Conservation (phyloP, 2,329 filamentous ascomycete genomes). For the Fusarium hainanense region DNA sequence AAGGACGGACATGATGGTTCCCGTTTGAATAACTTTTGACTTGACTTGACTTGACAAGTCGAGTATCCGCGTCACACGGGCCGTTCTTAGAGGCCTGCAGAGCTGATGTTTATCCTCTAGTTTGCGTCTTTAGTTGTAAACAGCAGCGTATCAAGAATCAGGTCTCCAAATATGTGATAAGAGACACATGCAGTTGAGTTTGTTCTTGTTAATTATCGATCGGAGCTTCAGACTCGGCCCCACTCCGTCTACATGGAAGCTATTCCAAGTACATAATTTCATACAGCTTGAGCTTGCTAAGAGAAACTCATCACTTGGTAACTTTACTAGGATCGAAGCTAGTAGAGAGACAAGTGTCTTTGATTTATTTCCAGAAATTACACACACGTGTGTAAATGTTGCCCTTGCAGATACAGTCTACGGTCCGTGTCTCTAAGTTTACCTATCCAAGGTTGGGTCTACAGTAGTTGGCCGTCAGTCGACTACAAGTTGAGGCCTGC, state of each 20-base stretch:
- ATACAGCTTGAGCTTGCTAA: conserved; percentile 11
- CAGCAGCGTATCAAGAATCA: conserved; percentile 6
- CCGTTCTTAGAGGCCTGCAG: conserved; percentile 24
- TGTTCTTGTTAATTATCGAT: conserved; percentile 1
- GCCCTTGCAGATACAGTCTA: conserved; percentile 33
- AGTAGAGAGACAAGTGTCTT: conserved; percentile 13
- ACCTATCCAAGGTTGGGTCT: conserved; percentile 7
- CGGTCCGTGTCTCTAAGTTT: conserved; percentile 9
- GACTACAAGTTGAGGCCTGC: conserved; percentile 28
- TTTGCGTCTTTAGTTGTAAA: neutral
- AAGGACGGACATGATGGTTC: conserved; percentile 12
- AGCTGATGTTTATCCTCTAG: conserved; percentile 12
- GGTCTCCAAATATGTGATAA: neutral
- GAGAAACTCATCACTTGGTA: conserved; percentile 3
- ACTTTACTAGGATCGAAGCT: conserved; percentile 14
- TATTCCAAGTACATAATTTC: neutral
- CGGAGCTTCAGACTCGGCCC: neutral
- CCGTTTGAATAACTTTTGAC: neutral
- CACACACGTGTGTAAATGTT: conserved; percentile 22
- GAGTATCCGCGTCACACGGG: conserved; percentile 22
- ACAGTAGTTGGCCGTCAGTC: neutral
- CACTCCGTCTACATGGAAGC: conserved; percentile 9
- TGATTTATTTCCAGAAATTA: conserved; percentile 44
- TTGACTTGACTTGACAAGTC: conserved; percentile 19
- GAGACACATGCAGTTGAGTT: neutral